These are phyloP conservation scores for Ceratobasidium papillatum DNA, from an alignment of 1,284 basidiomycete species.

Conservation along the genomic window DNA sequence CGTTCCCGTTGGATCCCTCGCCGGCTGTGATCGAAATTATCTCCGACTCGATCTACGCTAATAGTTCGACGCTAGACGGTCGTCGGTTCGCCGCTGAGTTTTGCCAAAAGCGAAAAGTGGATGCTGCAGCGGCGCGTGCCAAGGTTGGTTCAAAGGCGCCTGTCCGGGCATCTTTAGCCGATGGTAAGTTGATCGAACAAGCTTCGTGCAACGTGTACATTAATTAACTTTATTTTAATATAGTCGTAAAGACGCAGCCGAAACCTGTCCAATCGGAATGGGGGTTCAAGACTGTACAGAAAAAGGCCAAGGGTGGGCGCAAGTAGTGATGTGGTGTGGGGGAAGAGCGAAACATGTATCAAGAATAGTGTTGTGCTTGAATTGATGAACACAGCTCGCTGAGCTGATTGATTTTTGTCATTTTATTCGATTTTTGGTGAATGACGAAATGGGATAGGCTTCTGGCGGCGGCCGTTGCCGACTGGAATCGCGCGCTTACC, in stretches of 20 bases:
- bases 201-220: not conserved
- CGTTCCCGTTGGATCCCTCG: slow-evolving; percentile 90
- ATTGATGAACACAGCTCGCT: not conserved
- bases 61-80: slow-evolving; percentile 93
- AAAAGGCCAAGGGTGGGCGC: slow-evolving; percentile 77
- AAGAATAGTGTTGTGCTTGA: not conserved
- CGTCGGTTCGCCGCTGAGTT: slow-evolving; percentile 94
- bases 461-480: not conserved
- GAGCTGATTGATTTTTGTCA: too few relatives aligned
- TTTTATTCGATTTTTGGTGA: too few relatives aligned
- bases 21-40: slow-evolving; percentile 85
- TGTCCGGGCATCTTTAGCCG: slow-evolving; percentile 73
- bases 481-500: too few relatives aligned
- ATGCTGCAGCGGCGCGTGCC: slow-evolving; percentile 57
- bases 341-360: not conserved
- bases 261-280: slow-evolving; percentile 78
- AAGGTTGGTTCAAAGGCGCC: slow-evolving; percentile 54
- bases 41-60: slow-evolving; percentile 91
- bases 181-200: slow-evolving; percentile 51
- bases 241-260: slow-evolving; percentile 86
- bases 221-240: not conserved
- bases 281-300: slow-evolving; percentile 91
- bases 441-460: too few relatives aligned
- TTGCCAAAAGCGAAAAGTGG: slow-evolving; percentile 83
- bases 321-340: not conserved